phyloP scores from a whole-genome alignment of 345 rosid species.

The Erodium maritimum region DNA sequence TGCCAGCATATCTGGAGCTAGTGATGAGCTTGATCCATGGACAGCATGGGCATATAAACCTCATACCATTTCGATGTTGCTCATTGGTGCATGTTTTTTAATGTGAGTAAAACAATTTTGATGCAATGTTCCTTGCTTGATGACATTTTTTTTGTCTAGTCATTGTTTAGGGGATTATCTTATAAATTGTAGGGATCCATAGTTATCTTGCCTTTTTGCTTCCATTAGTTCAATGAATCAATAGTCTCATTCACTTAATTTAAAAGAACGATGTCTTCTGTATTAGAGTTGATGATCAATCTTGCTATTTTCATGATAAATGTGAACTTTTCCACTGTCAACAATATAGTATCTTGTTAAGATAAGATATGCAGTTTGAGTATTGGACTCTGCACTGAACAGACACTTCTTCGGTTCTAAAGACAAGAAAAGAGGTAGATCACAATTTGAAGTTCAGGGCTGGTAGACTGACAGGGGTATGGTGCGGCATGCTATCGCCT shows the following conservation, averaged over 20 bases:
- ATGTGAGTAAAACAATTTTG: conserved; percentile 52
- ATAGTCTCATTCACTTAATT: too few species aligned
- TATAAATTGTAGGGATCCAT: too few species aligned
- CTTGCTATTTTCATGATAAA: not conserved
- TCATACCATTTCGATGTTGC: conserved; percentile 75
- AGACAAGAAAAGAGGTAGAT: too few species aligned
- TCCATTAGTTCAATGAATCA: too few species aligned
- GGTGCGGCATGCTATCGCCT: not conserved
- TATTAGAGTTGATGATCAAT: too few species aligned
- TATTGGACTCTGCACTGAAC: too few species aligned
- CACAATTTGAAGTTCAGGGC: too few species aligned
- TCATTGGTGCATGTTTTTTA: conserved; percentile 85
- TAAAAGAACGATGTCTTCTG: too few species aligned
- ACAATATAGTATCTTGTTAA: too few species aligned
- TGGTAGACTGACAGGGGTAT: not conserved
- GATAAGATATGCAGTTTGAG: too few species aligned
- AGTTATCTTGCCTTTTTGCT: not conserved
- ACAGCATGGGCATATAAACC: conserved; percentile 99
- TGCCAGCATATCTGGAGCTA: conserved; percentile 15
- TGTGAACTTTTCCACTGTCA: too few species aligned
- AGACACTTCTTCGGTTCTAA: too few species aligned
- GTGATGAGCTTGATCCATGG: conserved; percentile 88
- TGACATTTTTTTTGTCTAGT: not conserved
- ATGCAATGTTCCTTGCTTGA: not conserved
- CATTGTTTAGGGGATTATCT: not conserved